Base-by-base conservation (phyloP, 441 rosid species). In the Erodium trifolium region DNA sequence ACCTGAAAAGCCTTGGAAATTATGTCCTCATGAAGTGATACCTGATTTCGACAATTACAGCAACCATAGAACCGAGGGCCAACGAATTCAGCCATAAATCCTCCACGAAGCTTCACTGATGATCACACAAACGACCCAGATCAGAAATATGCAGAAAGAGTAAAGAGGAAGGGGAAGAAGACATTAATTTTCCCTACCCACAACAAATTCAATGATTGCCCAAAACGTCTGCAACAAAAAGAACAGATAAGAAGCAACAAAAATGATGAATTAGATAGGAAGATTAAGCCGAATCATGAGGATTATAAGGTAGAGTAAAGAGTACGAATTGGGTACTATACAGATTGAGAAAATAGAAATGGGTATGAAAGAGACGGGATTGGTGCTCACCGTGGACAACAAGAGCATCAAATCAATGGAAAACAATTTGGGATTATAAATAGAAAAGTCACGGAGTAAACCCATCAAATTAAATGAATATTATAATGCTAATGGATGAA, bases 1-100 rank as follows among this genome's bases (percentile, higher is more conserved):
- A 92, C 98, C 97, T 93, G 97, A 81, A 93, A 93, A 71, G 89
- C 84, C 82, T 90, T 93, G 17, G 98, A 93, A 78, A 90, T 84
- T 72, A 93, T 82, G 79, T 93, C 94, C 72, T 90, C 93, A 31
- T 93, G 97, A 79, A 87, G 79, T 5, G 92, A 84, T 16, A 93
- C 96, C 75, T 79, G 94, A 76, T 89, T 93, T 59, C 90, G 78
- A 77, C 96, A 93, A 80, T 88, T 86, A 51, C 81, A 89, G 79
- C 98, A 93, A 82, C 94, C 84, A 75, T 93, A 93, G 71, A 91
- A 65, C 67, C 97, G 77, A 67, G 96, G 94, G 71, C 91, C 96
- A 71, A 84, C 68, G 69, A 83, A 55, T 16, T 87, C 88, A 64
- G 85, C 89, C 98, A 93, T 93, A 68, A 70, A 70, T 66, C 67